Evolutionary conservation across 768 basidiomycete species (phyloP), one percentile per base, ranked within the genome.

Genomic region (Mycena polygramma): DNA sequence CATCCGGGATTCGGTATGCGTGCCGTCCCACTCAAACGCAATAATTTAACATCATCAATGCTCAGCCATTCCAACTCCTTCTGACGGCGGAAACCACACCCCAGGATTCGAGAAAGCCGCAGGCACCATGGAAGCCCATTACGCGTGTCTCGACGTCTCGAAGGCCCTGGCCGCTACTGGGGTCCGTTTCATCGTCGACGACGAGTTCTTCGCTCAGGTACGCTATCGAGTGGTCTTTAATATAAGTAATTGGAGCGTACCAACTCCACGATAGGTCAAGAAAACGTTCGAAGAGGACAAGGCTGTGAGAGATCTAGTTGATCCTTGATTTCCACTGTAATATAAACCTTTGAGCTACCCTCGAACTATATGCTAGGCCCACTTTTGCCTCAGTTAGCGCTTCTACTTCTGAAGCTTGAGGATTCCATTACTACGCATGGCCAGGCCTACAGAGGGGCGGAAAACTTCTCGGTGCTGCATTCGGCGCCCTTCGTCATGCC

Each of bases 11-110:
- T 91, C 74, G 87, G 91, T 90, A 71, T 15, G 81, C 14, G 46
- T 19, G 67, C 68, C 57, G 41, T 48, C 30, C 57, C 22, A 9
- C 20, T 35, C 11, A n/a, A n/a, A n/a, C 41, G 48, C 30, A 26
- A 67, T 24, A 36, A 10, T 15, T 30, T 54, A 26, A 63, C 39
- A 45, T 15, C 36, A 6, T 30, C 30, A 54, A 8, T 35, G 14
- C 26, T 20, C 60, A 94, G 94, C 92, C 14, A 95, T 95, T 49
- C 94, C 94, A 4, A 94, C 92, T 0, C 83, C 89, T 24, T 77
- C 81, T 0, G 84, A 89, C 72, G 94, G 93, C 14, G 93, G 93
- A 10, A 95, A 95, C 75, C 94, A 95, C 73, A 95, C 94, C 0
- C 81, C 80, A 2, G 89, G 82, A 15, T 95, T 95, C 76, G 81